Base-by-base conservation (phyloP, 164 flowering plant genomes). In the Nymphaea thermarum region DNA sequence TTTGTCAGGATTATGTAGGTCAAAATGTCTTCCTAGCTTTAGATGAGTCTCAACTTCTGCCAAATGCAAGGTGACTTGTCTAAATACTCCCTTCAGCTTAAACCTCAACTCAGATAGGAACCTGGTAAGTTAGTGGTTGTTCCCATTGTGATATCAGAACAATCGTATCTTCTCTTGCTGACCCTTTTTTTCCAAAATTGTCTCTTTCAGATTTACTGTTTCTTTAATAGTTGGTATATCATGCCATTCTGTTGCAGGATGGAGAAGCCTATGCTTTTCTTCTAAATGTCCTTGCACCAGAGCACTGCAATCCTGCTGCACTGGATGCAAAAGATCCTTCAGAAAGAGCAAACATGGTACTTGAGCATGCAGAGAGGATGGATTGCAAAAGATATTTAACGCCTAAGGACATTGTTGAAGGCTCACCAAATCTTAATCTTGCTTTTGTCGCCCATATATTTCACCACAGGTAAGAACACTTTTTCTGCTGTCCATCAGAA, bases 251-350 rank as follows among this genome's bases (percentile, higher is more conserved):
- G 60, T 43, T 78, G 79, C 81, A 93, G 96, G 92, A 93, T 77
- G 97, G 87, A 66, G 85, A 86, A 75, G 97, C 98, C 68, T 93
- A 91, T 81, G 90, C 96, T 60, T 91, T 82, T 80, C 80, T 93
- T 78, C 92, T 93, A 53, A 93, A 89, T 76, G 96, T 85, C 75
- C 97, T 93, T 77, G 97, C 98, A 71, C 98, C 98, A 25, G 98
- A 93, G 70, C 82, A 83, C 68, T 75, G 92, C 67, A 82, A 67
- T 71, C 86, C 93, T 51, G 57, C 80, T 45, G 88, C 91, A 5
- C 73, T 87, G 67, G 93, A 83, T 70, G 66, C 83, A 8, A 89
- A 86, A 70, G 93, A 90, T 79, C 86, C 93, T 1, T 65, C 64
- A 71, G 88, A 87, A 73, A 87, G 96, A 70, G 96, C 96, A 71